A percentile compares a stretch with the other conserved stretches of the same genome.
These are phyloP conservation scores for Chamaenerion angustifolium DNA, from an alignment of 345 rosid genomes.

Conservation along the genomic window DNA sequence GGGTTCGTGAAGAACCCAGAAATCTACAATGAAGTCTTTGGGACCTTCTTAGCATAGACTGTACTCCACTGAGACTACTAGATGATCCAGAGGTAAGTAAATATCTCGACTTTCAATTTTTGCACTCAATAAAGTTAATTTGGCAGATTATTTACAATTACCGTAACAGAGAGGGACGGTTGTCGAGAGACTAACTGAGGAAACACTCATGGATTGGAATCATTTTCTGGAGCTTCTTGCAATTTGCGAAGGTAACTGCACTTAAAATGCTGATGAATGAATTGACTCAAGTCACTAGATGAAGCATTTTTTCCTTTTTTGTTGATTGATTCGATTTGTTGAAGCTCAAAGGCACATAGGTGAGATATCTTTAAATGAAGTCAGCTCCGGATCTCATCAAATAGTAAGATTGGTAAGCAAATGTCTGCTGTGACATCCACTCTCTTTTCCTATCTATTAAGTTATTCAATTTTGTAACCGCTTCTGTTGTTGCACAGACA, in stretches of 20 bases:
- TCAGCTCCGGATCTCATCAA: constrained; percentile 90
- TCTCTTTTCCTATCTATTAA: neutral
- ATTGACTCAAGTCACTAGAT: neutral
- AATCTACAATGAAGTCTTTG: constrained; percentile 86
- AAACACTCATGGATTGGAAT: constrained; percentile 31
- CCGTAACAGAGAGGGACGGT: constrained; percentile 59
- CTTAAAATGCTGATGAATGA: neutral
- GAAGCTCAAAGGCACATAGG: constrained; percentile 85
- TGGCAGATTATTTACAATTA: too few species aligned
- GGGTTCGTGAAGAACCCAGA: too few species aligned
- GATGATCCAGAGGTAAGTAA: constrained; percentile 82
- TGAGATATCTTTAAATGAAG: constrained; percentile 68
- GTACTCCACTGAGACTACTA: constrained; percentile 43
- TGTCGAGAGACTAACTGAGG: constrained; percentile 67
- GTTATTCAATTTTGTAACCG: neutral
- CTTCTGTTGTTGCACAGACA: constrained; percentile 33
- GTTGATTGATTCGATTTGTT: constrained; percentile 1
- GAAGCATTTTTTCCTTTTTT: too few species aligned
- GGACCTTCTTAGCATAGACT: constrained; percentile 61
- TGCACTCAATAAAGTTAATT: neutral
- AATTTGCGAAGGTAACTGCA: constrained; percentile 47
- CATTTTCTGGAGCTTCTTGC: constrained; percentile 62
- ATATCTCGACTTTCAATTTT: neutral
- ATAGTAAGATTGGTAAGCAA: constrained; percentile 58
- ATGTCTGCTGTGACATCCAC: neutral